Conservation (phyloP, 352 stramenopile species). For the Pythium dissimile region DNA sequence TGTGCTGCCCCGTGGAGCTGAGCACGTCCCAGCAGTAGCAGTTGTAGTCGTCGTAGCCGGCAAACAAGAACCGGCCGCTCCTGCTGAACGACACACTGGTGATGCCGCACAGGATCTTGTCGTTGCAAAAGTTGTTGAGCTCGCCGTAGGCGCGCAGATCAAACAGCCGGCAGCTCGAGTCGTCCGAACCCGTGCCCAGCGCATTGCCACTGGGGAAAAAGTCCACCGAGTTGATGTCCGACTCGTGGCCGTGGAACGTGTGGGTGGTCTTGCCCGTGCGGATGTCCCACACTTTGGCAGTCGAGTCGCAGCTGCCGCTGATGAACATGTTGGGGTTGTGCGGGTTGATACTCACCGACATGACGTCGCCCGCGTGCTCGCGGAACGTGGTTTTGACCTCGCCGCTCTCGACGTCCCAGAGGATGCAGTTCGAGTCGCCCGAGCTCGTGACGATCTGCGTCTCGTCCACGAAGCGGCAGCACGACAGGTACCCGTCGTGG, state of each 20-base stretch:
- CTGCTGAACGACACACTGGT: constrained; percentile 96
- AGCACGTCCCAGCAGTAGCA: constrained; percentile 98
- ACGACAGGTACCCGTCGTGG: constrained; percentile 98
- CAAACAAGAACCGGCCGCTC: constrained; percentile 96
- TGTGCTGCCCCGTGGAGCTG: constrained; percentile 80
- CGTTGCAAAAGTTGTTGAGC: constrained; percentile 96
- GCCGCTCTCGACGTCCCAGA: constrained; percentile 97
- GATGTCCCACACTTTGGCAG: constrained; percentile 98
- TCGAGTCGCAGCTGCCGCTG: constrained; percentile 95
- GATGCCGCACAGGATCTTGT: constrained; percentile 96
- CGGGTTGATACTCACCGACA: constrained; percentile 95
- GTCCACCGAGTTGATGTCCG: constrained; percentile 98
- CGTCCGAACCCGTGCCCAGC: constrained; percentile 95
- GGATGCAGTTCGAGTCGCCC: constrained; percentile 98
- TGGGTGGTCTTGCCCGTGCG: constrained; percentile 93
- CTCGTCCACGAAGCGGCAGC: constrained; percentile 97
- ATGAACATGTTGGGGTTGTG: constrained; percentile 97
- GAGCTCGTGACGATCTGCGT: constrained; percentile 92
- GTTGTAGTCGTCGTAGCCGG: constrained; percentile 98
- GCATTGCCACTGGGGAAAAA: constrained; percentile 97
- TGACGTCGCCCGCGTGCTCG: constrained; percentile 98
- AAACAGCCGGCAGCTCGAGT: constrained; percentile 96
- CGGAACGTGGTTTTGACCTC: constrained; percentile 94
- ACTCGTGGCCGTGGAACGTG: constrained; percentile 97
- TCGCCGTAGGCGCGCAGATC: constrained; percentile 96